Percentiles rank a stretch among this genome's conserved stretches.
Conservation (phyloP, 495 filamentous ascomycete species). For the Lophiostoma macrostomum region DNA sequence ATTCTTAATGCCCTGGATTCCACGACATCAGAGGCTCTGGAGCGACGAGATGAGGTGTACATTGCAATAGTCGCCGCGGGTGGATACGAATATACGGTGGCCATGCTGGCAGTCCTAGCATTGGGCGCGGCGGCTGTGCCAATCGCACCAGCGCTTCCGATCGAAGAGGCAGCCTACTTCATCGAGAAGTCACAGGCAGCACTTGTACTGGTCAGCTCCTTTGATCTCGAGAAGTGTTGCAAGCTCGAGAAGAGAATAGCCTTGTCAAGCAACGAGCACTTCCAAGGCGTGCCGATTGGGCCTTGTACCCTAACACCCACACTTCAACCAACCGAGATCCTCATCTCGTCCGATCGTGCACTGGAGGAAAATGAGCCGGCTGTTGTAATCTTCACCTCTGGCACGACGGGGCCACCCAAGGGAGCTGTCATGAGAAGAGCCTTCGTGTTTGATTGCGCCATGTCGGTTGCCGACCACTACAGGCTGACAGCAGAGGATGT, state of each 20-base stretch:
- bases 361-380: slow-evolving; percentile 39
- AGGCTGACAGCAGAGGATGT: slow-evolving; percentile 33
- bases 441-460: slow-evolving; percentile 37
- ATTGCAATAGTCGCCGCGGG: slow-evolving; percentile 48
- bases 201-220: slow-evolving; percentile 31
- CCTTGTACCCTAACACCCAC: slow-evolving; percentile 23
- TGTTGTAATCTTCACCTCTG: slow-evolving; percentile 45
- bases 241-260: slow-evolving; percentile 26
- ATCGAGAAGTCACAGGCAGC: slow-evolving; percentile 37
- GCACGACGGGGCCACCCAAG: slow-evolving; percentile 44
- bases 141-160: slow-evolving; percentile 38
- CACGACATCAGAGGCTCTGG: slow-evolving; percentile 25
- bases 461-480: slow-evolving; percentile 41
- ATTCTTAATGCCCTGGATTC: slow-evolving; percentile 22
- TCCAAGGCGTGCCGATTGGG: slow-evolving; percentile 33
- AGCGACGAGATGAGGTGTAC: slow-evolving; percentile 44
- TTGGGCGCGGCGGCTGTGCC: slow-evolving; percentile 45
- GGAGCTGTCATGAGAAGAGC: slow-evolving; percentile 42
- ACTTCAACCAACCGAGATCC: slow-evolving; percentile 27
- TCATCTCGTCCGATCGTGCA: slow-evolving; percentile 36
- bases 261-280: slow-evolving; percentile 16
- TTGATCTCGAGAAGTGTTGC: slow-evolving; percentile 32
- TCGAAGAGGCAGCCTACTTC: slow-evolving; percentile 49
- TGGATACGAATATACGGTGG: slow-evolving; percentile 50
- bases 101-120: slow-evolving; percentile 46